Evolutionary conservation across 1,139 yeast species (phyloP).

Genomic region (Candida sojae): DNA sequence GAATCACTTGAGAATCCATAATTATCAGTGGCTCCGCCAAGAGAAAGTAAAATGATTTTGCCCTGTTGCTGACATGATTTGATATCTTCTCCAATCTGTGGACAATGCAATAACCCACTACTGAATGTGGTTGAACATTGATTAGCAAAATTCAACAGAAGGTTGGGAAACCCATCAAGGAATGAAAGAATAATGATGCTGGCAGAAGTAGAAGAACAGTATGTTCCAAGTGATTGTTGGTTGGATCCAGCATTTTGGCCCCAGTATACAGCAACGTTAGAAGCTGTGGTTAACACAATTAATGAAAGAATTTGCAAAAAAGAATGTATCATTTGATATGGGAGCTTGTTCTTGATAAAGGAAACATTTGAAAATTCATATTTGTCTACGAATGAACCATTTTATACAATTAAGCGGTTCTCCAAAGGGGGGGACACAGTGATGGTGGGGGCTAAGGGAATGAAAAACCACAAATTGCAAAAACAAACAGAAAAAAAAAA

Average conservation of each 20-base stretch:
- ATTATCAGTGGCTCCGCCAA: conserved; percentile 80
- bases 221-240: conserved; percentile 59
- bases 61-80: conserved; percentile 72
- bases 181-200: conserved; percentile 73
- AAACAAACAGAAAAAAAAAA: too few species aligned
- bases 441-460: too few species aligned
- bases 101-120: conserved; percentile 60
- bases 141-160: conserved; percentile 59
- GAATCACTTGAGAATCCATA: conserved; percentile 67
- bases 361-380: too few species aligned
- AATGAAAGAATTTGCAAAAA: neutral
- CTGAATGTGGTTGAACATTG: conserved; percentile 56
- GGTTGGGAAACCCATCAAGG: conserved; percentile 55
- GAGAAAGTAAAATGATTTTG: conserved; percentile 62
- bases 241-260: conserved; percentile 80
- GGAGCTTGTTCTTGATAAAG: neutral
- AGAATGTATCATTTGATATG: neutral
- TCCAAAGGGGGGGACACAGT: neutral
- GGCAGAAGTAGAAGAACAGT: conserved; percentile 65
- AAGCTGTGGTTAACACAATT: conserved; percentile 7
- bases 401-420: neutral
- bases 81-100: conserved; percentile 67
- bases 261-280: conserved; percentile 66
- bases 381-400: too few species aligned
- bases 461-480: too few species aligned